phyloP scores from a whole-genome alignment of 108 stramenopile genomes.

The Skeletonema costatum region DNA sequence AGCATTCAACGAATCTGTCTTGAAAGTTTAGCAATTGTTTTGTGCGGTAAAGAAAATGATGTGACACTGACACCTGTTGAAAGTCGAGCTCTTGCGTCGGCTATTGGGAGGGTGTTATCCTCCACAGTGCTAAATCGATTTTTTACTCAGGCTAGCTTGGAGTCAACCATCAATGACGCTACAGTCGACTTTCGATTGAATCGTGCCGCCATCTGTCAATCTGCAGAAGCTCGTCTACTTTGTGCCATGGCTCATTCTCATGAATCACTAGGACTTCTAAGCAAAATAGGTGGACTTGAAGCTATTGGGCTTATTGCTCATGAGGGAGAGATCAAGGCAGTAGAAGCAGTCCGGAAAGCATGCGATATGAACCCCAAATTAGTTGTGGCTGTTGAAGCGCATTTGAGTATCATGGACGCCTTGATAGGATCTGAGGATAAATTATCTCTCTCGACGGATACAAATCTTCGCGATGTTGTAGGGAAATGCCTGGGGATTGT shows the following conservation, averaged over 20 bases:
- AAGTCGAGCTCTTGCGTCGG: constrained; percentile 60
- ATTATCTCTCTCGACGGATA: constrained; percentile 1
- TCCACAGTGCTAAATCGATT: constrained; percentile 77
- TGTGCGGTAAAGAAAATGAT: constrained; percentile 19
- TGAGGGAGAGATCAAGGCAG: constrained; percentile 69
- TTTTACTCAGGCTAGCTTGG: constrained; percentile 64
- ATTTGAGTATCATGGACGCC: constrained; percentile 58
- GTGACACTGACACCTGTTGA: constrained; percentile 52
- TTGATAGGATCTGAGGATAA: constrained; percentile 37
- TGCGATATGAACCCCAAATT: constrained; percentile 61
- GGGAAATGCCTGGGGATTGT: constrained; percentile 23
- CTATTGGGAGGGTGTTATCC: constrained; percentile 69
- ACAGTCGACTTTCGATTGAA: constrained; percentile 20
- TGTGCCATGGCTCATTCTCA: constrained; percentile 76
- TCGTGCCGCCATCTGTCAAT: constrained; percentile 51
- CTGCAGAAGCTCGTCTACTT: constrained; percentile 78
- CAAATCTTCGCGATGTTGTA: constrained; percentile 35
- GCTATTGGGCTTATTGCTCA: constrained; percentile 78
- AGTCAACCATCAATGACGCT: constrained; percentile 18
- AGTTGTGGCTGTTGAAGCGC: constrained; percentile 66
- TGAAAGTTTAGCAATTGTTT: constrained; percentile 64
- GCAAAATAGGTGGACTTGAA: constrained; percentile 69
- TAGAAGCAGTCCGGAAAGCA: constrained; percentile 64
- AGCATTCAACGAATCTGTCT: constrained; percentile 63
- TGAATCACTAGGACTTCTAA: constrained; percentile 57